Conservation (phyloP, 306 rosid species). For the Leucaena leucocephala region DNA sequence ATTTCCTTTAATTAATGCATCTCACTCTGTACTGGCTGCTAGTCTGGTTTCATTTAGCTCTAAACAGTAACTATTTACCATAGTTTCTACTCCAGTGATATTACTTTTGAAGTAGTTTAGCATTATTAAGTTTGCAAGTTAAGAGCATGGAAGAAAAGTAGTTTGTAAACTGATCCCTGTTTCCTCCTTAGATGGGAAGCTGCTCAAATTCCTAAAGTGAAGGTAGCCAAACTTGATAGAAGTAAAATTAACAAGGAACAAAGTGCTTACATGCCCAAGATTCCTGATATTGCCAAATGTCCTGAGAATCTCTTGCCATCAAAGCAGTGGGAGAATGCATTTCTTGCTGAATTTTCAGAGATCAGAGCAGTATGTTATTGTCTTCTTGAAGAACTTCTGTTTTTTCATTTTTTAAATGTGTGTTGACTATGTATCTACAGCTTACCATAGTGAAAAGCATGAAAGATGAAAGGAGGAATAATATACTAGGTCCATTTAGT, state of each 20-base stretch:
- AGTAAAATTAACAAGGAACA: conserved; percentile 66
- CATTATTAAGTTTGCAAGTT: neutral
- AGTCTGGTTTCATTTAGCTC: neutral
- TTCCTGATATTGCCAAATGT: conserved; percentile 82
- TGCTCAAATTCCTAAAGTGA: conserved; percentile 73
- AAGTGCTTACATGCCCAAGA: conserved; percentile 84
- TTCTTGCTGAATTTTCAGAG: conserved; percentile 76
- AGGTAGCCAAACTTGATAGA: conserved; percentile 79
- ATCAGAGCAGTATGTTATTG: conserved; percentile 60
- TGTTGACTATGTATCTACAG: neutral
- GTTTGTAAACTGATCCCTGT: conserved; percentile 9
- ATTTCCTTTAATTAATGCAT: neutral
- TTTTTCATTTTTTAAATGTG: neutral
- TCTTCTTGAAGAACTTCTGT: conserved; percentile 7
- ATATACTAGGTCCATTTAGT: neutral
- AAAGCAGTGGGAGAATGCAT: conserved; percentile 84
- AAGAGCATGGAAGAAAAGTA: neutral
- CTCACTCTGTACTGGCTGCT: neutral
- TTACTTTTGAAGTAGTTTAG: neutral
- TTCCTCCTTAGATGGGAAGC: conserved; percentile 83
- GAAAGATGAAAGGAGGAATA: too few species aligned
- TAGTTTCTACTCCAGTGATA: neutral
- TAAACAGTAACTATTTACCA: neutral
- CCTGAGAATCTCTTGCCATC: conserved; percentile 75
- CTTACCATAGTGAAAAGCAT: neutral